A percentile compares a stretch with the other conserved stretches of the same genome.
These are phyloP conservation scores for Coprinopsis marcescibilis DNA, from an alignment of 768 basidiomycete species.

Conservation along the genomic window DNA sequence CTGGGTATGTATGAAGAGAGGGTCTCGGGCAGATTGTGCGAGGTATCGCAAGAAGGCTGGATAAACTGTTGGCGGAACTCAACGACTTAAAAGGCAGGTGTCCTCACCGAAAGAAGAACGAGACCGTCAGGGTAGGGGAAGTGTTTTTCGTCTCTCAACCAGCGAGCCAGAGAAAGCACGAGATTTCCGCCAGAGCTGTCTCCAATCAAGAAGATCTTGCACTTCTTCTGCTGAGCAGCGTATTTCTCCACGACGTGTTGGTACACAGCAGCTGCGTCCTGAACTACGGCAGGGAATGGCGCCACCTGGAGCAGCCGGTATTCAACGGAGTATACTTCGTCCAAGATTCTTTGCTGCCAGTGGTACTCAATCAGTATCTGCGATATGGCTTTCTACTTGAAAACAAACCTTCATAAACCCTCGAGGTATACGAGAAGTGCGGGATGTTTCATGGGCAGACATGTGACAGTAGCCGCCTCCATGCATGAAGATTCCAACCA, in stretches of 20 bases:
- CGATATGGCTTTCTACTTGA: neutral
- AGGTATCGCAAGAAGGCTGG: conserved; percentile 26
- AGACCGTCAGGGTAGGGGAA: conserved; percentile 41
- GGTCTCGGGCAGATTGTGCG: conserved; percentile 43
- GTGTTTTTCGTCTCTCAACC: conserved; percentile 46
- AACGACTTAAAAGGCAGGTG: neutral
- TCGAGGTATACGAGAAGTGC: conserved; percentile 44
- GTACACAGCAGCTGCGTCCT: conserved; percentile 49
- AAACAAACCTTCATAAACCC: conserved; percentile 34
- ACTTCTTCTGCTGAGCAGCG: conserved; percentile 13
- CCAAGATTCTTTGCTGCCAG: conserved; percentile 24
- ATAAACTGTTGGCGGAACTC: neutral
- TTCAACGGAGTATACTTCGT: conserved; percentile 41
- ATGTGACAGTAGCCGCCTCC: conserved; percentile 55
- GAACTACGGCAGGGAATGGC: conserved; percentile 47
- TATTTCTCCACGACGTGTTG: conserved; percentile 37
- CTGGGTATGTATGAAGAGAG: conserved; percentile 45
- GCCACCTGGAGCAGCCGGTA: conserved; percentile 49
- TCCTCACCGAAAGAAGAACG: conserved; percentile 37
- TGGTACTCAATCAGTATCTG: neutral
- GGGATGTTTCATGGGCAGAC: conserved; percentile 45
- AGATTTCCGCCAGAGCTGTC: conserved; percentile 53
- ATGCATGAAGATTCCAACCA: conserved; percentile 48
- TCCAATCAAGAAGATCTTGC: conserved; percentile 44
- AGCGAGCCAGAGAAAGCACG: conserved; percentile 43